phyloP scores from a whole-genome alignment of 1,284 basidiomycete genomes.

The Malassezia nana region DNA sequence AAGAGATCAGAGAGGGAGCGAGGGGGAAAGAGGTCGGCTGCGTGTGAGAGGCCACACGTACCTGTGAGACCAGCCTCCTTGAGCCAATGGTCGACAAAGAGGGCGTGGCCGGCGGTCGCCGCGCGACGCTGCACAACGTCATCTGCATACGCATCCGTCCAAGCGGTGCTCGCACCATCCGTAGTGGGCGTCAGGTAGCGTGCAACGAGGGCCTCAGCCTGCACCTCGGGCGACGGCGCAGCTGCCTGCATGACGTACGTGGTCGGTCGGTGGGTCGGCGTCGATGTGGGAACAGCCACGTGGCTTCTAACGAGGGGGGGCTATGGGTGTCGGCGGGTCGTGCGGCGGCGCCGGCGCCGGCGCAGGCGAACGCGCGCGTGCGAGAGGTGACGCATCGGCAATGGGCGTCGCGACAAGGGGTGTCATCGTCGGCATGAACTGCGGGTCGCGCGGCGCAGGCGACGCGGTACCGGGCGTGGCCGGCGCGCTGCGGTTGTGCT shows the following conservation, averaged over 20 bases:
- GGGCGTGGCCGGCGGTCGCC: neutral
- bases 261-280: neutral
- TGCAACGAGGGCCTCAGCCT: constrained; percentile 10
- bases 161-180: neutral
- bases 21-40: constrained; percentile 14
- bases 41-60: neutral
- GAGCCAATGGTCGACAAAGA: constrained; percentile 12
- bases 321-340: neutral
- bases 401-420: constrained; percentile 17
- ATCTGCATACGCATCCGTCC: constrained; percentile 7
- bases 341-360: too few relatives aligned
- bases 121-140: constrained; percentile 8
- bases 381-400: neutral
- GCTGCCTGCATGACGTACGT: neutral
- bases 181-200: constrained; percentile 3
- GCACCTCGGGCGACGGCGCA: constrained; percentile 14
- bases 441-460: constrained; percentile 15
- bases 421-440: constrained; percentile 17
- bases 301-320: neutral
- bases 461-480: constrained; percentile 41
- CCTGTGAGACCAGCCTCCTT: constrained; percentile 1
- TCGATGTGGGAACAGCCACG: neutral
- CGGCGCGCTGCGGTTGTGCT: constrained; percentile 45
- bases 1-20: neutral
- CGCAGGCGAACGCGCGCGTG: neutral